phyloP scores from a whole-genome alignment of 2,329 filamentous ascomycete species.

The Sphaerulina musiva region DNA sequence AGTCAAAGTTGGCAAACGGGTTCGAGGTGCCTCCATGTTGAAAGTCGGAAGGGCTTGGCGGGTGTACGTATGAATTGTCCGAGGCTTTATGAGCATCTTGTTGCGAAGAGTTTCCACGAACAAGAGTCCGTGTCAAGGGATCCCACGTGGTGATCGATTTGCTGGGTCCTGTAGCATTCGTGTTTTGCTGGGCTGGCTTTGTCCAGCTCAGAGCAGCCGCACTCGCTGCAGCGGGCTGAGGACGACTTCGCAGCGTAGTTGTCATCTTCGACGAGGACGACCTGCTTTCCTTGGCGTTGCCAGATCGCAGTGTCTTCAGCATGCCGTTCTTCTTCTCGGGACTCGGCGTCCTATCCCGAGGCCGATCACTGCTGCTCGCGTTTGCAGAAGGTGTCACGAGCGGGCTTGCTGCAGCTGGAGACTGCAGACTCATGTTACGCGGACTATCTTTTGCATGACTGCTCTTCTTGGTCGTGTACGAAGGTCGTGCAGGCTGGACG shows the following conservation, averaged over 20 bases:
- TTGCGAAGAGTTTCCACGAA: conserved; percentile 14
- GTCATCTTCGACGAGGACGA: conserved; percentile 40
- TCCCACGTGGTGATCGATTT: conserved; percentile 26
- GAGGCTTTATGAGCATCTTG: conserved; percentile 21
- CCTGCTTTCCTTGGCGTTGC: conserved; percentile 27
- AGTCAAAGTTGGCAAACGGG: conserved; percentile 25
- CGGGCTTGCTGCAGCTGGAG: conserved; percentile 7
- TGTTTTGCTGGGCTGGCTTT: conserved; percentile 14
- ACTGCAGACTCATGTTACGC: conserved; percentile 26
- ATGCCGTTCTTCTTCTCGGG: conserved; percentile 55
- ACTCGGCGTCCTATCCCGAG: conserved; percentile 52
- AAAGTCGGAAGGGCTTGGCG: conserved; percentile 31
- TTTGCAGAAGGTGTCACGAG: conserved; percentile 21
- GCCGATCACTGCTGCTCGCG: conserved; percentile 4
- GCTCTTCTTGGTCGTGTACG: conserved; percentile 42
- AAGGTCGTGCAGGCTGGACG: conserved; percentile 42
- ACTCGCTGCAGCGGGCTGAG: conserved; percentile 53
- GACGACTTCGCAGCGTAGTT: conserved; percentile 39
- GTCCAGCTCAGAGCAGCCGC: conserved; percentile 59
- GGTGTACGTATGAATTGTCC: conserved; percentile 23
- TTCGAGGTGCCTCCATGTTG: conserved; percentile 20
- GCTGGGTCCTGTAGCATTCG: conserved; percentile 4
- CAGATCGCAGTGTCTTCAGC: conserved; percentile 37
- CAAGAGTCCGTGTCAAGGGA: conserved; percentile 31
- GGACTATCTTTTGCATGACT: conserved; percentile 32